These are phyloP conservation scores for Seminavis robusta DNA, from an alignment of 108 stramenopile species.

Conservation along the genomic window DNA sequence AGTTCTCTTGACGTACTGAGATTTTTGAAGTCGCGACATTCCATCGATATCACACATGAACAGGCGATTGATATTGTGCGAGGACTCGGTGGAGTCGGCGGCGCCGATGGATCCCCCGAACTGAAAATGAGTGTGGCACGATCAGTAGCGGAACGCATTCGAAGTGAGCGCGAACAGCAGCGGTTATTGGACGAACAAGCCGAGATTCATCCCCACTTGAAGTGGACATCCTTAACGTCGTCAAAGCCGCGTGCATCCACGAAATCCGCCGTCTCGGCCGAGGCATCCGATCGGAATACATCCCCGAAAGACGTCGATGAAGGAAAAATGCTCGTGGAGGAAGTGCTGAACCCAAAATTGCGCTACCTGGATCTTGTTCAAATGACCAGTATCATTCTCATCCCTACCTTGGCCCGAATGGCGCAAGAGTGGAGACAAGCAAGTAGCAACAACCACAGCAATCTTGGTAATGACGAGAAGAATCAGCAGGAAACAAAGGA, in stretches of 20 bases:
- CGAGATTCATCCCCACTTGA: background rate
- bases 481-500: background rate
- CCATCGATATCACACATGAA: slow-evolving; percentile 8
- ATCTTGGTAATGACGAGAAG: background rate
- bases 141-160: no score
- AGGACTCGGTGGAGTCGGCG: slow-evolving; percentile 18
- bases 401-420: slow-evolving; percentile 29
- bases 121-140: background rate
- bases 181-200: background rate
- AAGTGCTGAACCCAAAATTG: background rate
- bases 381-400: slow-evolving; percentile 19
- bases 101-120: background rate
- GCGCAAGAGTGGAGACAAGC: slow-evolving; percentile 18
- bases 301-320: no score
- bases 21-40: slow-evolving; percentile 20
- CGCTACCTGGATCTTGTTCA: slow-evolving; percentile 41
- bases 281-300: no score
- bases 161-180: background rate
- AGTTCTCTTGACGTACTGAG: slow-evolving; percentile 14
- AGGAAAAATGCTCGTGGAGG: background rate
- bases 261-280: no score
- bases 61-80: slow-evolving; percentile 18
- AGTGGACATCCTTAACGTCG: background rate
- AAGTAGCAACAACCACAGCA: background rate
- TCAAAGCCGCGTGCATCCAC: background rate